Evolutionary conservation across 2,329 filamentous ascomycete genomes (phyloP).

Genomic region (Chaetomiaceae sp.): DNA sequence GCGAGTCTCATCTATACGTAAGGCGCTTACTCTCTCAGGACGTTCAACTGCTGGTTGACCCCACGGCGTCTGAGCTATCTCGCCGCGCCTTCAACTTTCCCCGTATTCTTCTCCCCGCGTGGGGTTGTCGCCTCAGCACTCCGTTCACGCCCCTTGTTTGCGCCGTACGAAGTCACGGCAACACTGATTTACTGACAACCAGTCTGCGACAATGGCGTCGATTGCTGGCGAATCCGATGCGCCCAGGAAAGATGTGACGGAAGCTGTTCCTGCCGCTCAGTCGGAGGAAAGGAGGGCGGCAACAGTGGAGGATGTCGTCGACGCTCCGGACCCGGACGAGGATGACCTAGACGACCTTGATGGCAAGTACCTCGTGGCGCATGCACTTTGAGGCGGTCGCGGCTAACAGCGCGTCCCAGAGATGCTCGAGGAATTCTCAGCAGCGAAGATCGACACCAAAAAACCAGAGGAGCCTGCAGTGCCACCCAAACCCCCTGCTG

Average conservation of each 20-base stretch:
- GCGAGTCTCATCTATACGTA: neutral
- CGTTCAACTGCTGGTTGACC: neutral
- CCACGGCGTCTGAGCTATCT: neutral
- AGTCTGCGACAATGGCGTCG: slow-evolving; percentile 20
- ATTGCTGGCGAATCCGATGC: slow-evolving; percentile 18
- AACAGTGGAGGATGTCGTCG: slow-evolving; percentile 26
- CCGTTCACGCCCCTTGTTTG: neutral
- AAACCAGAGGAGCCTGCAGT: slow-evolving; percentile 29
- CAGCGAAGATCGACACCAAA: slow-evolving; percentile 54
- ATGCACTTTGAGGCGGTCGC: neutral
- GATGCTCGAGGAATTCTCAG: slow-evolving; percentile 85
- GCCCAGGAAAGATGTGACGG: slow-evolving; percentile 22
- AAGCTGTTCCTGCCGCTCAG: neutral
- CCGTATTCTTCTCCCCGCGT: neutral
- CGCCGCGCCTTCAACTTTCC: neutral
- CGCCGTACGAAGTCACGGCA: neutral
- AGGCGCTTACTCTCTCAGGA: neutral
- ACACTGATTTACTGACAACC: neutral
- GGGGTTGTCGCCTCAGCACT: neutral
- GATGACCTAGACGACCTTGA: slow-evolving; percentile 91
- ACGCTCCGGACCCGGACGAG: slow-evolving; percentile 81
- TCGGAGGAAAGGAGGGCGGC: slow-evolving; percentile 24
- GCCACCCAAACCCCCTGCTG: slow-evolving; percentile 24
- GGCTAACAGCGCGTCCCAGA: slow-evolving; percentile 49
- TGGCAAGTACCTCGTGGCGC: slow-evolving; percentile 47